A percentile compares a stretch with the other conserved stretches of the same genome.
Conservation (phyloP, 2,329 filamentous ascomycete genomes). For the Hymenotorrendiella dingleyae region DNA sequence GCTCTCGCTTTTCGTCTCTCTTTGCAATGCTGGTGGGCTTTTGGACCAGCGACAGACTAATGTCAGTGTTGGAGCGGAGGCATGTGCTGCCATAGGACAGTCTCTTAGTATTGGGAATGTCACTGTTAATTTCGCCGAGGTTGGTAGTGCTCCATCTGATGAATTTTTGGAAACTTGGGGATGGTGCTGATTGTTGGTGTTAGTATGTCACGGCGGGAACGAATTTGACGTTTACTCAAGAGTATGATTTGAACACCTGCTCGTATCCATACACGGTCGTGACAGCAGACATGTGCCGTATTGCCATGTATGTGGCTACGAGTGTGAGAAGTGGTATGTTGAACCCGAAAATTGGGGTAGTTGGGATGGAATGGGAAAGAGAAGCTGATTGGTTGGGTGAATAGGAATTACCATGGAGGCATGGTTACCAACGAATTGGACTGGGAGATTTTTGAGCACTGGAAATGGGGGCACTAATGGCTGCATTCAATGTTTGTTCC, state of each 20-base stretch:
- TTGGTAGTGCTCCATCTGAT: not conserved
- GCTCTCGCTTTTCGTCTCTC: not conserved
- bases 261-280: not conserved
- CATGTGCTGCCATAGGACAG: constrained; percentile 1
- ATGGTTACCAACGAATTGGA: constrained; percentile 35
- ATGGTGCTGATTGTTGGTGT: not conserved
- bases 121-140: constrained; percentile 2
- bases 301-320: constrained; percentile 7
- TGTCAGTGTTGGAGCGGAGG: not conserved
- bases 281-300: constrained; percentile 7
- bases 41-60: not conserved
- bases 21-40: not conserved
- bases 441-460: constrained; percentile 36
- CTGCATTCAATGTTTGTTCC: constrained; percentile 19
- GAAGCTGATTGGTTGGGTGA: not conserved
- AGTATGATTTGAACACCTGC: not conserved
- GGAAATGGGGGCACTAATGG: constrained; percentile 23
- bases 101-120: constrained; percentile 3
- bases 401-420: constrained; percentile 20
- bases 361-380: not conserved
- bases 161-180: not conserved
- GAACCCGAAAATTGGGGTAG: not conserved
- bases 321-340: constrained; percentile 1
- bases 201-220: constrained; percentile 3
- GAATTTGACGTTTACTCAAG: not conserved